Conservation (phyloP, 306 rosid genomes). For the Begonia peltatifolia region DNA sequence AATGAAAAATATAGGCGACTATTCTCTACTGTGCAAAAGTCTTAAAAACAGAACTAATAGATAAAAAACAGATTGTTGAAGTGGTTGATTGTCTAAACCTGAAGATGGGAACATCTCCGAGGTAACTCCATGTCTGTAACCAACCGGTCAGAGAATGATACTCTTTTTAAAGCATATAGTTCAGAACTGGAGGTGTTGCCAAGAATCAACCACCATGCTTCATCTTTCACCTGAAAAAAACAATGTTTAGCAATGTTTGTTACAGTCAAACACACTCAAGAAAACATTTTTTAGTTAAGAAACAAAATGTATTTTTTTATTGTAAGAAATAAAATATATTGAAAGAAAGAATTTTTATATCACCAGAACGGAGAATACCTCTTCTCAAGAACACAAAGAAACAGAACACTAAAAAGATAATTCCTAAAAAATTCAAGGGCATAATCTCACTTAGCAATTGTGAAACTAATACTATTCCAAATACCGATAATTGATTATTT, state of each 20-base stretch:
- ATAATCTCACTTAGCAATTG: no score
- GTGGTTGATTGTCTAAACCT: conserved; percentile 32
- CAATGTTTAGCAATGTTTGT: conserved; percentile 5
- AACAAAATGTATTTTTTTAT: no score
- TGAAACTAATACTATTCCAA: no score
- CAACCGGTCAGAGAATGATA: conserved; percentile 61
- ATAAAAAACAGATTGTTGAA: not conserved
- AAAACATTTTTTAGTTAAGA: no score
- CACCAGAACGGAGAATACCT: no score
- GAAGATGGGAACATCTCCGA: conserved; percentile 16
- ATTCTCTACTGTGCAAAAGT: not conserved
- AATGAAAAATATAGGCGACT: not conserved
- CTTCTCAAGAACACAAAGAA: no score
- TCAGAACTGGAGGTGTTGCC: conserved; percentile 65
- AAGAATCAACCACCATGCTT: conserved; percentile 95
- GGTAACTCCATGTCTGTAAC: conserved; percentile 78
- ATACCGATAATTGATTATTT: no score
- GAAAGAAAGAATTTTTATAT: no score
- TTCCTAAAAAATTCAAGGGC: no score
- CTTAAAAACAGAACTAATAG: not conserved
- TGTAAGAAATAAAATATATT: no score
- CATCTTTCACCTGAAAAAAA: conserved; percentile 62
- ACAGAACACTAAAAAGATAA: no score
- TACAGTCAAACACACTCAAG: not conserved
- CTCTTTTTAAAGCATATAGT: conserved; percentile 64